Evolutionary conservation across 2,329 filamentous ascomycete species (phyloP), one percentile per base, ranked within the genome.

Genomic region (Cladobotryum mycophilum): DNA sequence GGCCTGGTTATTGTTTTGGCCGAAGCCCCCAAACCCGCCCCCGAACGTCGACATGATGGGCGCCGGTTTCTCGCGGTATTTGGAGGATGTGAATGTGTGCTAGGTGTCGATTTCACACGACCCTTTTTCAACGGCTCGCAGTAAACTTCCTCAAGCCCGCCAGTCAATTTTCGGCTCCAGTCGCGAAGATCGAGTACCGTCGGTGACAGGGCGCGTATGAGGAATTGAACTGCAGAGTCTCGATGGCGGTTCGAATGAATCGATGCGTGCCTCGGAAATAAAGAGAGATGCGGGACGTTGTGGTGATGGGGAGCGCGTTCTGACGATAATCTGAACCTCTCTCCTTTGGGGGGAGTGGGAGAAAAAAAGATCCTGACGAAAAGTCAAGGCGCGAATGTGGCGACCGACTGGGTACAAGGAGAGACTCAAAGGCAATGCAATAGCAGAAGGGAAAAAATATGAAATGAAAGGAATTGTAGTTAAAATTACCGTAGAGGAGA

Each of bases 21-120:
- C 80, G 69, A 85, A 85, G 72, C 79, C 77, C 51, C 74, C 73
- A 52, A 70, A 70, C 61, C 76, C 76, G 56, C 73, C 70, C 60
- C 74, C 73, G 60, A 80, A 79, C 61, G n/a, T n/a, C n/a, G 79
- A 79, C 79, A 82, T 82, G 63, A 49, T 54, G 42, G 48, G 43
- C 57, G 47, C 53, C 41, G 45, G 53, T 46, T 45, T 52, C 38
- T 57, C 49, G 57, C 53, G 57, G 52, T 53, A 51, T 50, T 57
- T 51, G 57, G 53, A 48, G 51, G 47, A 34, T 38, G 40, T 35
- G 38, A 41, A 13, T 35, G 54, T 50, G 53, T 35, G 55, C 47
- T 52, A 18, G 9, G 48, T 53, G 49, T 51, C 45, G 35, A 30
- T 33, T 53, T 53, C 47, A 48, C 48, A 45, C 37, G 54, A 52